Percentiles rank a stretch among this genome's conserved stretches.
Evolutionary conservation across 208 protist species (phyloP).

Genomic region (Leishmania aethiopica): DNA sequence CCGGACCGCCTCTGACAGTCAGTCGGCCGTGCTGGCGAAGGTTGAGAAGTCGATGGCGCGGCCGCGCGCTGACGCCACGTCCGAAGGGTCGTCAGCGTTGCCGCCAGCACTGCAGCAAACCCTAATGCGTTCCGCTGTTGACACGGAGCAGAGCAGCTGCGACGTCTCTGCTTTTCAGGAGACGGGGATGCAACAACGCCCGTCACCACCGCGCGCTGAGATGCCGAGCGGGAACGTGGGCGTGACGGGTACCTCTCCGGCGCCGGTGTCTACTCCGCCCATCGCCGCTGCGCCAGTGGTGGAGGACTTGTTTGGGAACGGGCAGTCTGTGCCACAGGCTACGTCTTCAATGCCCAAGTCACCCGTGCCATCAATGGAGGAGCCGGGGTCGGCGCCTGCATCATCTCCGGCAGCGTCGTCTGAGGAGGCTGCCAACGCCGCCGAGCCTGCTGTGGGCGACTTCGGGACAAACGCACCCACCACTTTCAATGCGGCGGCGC

Average conservation of each 20-base stretch:
- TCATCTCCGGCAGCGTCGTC: background rate
- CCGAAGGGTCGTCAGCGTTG: background rate
- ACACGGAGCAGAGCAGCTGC: slow-evolving; percentile 14
- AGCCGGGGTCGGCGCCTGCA: background rate
- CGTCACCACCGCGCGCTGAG: slow-evolving; percentile 23
- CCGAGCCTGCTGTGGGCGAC: background rate
- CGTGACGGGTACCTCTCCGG: slow-evolving; percentile 5
- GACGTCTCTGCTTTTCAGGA: background rate
- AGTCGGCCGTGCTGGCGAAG: slow-evolving; percentile 48
- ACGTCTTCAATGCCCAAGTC: background rate
- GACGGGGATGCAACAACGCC: background rate
- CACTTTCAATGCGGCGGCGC: background rate
- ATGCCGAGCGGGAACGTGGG: background rate
- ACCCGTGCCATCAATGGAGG: background rate
- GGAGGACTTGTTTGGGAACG: slow-evolving; percentile 37
- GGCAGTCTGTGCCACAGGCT: slow-evolving; percentile 3
- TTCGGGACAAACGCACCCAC: background rate
- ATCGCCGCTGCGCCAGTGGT: slow-evolving; percentile 11
- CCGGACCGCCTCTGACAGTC: slow-evolving; percentile 56
- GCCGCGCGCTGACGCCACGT: background rate
- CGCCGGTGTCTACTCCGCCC: slow-evolving; percentile 6
- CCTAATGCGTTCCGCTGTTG: slow-evolving; percentile 21
- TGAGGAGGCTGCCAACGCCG: background rate
- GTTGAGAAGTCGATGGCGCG: slow-evolving; percentile 16
- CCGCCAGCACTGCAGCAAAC: background rate